Evolutionary conservation across 2,329 filamentous ascomycete genomes (phyloP).

Genomic region (Drechslera avenae): DNA sequence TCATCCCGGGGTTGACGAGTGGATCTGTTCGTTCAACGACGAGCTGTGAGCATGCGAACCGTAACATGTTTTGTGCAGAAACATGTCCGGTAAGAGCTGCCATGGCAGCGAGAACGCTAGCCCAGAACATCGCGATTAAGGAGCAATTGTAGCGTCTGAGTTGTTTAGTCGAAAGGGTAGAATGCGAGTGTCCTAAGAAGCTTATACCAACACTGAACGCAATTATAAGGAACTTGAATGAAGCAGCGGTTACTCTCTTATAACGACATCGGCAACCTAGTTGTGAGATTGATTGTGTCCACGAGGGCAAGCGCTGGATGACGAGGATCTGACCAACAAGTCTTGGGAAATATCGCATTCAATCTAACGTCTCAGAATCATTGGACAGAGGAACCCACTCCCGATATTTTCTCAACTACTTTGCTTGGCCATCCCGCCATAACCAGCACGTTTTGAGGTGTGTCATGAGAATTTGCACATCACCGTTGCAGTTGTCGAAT

Average conservation of each 20-base stretch:
- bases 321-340: slow-evolving; percentile 29
- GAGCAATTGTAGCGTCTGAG: not conserved
- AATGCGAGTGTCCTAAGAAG: too few relatives aligned
- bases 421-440: slow-evolving; percentile 19
- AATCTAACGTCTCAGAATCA: slow-evolving; percentile 36
- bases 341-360: slow-evolving; percentile 32
- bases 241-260: slow-evolving; percentile 23
- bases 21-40: slow-evolving; percentile 44
- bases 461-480: slow-evolving; percentile 15
- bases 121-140: slow-evolving; percentile 38
- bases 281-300: not conserved
- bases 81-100: slow-evolving; percentile 32
- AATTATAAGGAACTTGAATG: too few relatives aligned
- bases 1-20: slow-evolving; percentile 43
- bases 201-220: too few relatives aligned
- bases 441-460: slow-evolving; percentile 17
- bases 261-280: slow-evolving; percentile 20
- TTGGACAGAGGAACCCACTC: slow-evolving; percentile 30
- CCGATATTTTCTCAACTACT: slow-evolving; percentile 27
- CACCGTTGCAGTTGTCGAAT: slow-evolving; percentile 20
- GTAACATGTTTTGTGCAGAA: slow-evolving; percentile 40
- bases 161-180: too few relatives aligned
- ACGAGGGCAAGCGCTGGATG: slow-evolving; percentile 34
- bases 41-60: slow-evolving; percentile 44
- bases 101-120: slow-evolving; percentile 27